A percentile compares a stretch with the other conserved stretches of the same genome.
phyloP scores from a whole-genome alignment of 305 asterid genomes.

The Coffea humblotiana region DNA sequence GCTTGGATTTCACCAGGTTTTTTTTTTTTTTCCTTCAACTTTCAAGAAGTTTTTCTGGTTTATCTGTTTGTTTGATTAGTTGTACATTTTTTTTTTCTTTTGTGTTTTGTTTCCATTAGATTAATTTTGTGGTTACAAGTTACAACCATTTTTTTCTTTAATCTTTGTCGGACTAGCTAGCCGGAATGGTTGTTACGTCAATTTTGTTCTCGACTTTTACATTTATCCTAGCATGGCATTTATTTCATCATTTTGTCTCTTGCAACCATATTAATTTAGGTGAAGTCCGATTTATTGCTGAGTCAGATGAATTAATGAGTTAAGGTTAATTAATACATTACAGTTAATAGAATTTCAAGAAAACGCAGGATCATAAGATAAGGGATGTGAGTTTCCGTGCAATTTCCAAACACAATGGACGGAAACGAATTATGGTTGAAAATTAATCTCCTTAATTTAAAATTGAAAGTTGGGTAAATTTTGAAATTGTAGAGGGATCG shows the following conservation, averaged over 20 bases:
- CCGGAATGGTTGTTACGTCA: not conserved
- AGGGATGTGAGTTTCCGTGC: not conserved
- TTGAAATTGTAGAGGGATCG: too few relatives aligned
- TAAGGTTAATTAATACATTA: not conserved
- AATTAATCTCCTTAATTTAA: too few relatives aligned
- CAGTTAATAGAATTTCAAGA: not conserved
- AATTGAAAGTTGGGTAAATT: too few relatives aligned
- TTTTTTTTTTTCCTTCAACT: not conserved
- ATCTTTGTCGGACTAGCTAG: not conserved
- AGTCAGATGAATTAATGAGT: not conserved
- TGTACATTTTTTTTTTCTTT: not conserved
- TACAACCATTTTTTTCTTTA: not conserved
- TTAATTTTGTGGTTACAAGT: not conserved
- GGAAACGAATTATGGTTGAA: too few relatives aligned
- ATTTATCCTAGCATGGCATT: not conserved
- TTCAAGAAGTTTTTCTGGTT: too few relatives aligned
- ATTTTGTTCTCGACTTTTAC: not conserved
- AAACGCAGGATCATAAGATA: not conserved
- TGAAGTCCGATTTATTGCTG: not conserved
- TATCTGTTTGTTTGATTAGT: not conserved
- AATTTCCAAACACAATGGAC: too few relatives aligned
- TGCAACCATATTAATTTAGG: not conserved
- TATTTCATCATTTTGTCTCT: not conserved
- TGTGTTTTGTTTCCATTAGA: not conserved
- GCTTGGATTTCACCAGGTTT: constrained; percentile 42